These are phyloP conservation scores for Penicillium polonicum DNA, from an alignment of 2,329 filamentous ascomycete species.

Conservation along the genomic window DNA sequence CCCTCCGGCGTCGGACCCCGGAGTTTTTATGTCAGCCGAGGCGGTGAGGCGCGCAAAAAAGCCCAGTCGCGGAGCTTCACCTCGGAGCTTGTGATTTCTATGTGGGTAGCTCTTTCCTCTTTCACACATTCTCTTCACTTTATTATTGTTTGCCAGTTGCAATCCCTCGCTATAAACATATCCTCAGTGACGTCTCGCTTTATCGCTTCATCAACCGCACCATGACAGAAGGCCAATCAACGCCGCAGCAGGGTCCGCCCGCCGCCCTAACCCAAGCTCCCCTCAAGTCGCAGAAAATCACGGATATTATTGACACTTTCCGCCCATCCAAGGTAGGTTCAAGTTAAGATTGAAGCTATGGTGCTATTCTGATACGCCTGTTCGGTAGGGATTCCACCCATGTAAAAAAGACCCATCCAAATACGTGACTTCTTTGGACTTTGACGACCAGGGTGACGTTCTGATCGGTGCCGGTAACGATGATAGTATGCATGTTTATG, in stretches of 20 bases:
- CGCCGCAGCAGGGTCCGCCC: conserved; percentile 22
- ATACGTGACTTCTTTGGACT: conserved; percentile 85
- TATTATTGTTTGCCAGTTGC: neutral
- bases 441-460: conserved; percentile 91
- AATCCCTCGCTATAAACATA: neutral
- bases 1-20: conserved; percentile 5
- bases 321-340: conserved; percentile 70
- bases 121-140: neutral
- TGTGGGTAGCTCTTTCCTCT: neutral
- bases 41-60: conserved; percentile 23
- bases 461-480: conserved; percentile 90
- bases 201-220: neutral
- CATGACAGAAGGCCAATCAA: conserved; percentile 33
- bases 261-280: conserved; percentile 28
- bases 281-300: conserved; percentile 61
- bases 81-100: neutral
- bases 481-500: conserved; percentile 93
- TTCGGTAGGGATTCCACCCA: conserved; percentile 32
- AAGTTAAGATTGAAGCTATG: conserved; percentile 13
- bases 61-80: conserved; percentile 19
- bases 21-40: conserved; percentile 7
- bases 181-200: neutral
- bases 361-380: conserved; percentile 12
- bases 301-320: conserved; percentile 74
- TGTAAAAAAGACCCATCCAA: conserved; percentile 47